These are phyloP conservation scores for Pleurotus citrinopileatus DNA, from an alignment of 768 basidiomycete species.

Conservation along the genomic window DNA sequence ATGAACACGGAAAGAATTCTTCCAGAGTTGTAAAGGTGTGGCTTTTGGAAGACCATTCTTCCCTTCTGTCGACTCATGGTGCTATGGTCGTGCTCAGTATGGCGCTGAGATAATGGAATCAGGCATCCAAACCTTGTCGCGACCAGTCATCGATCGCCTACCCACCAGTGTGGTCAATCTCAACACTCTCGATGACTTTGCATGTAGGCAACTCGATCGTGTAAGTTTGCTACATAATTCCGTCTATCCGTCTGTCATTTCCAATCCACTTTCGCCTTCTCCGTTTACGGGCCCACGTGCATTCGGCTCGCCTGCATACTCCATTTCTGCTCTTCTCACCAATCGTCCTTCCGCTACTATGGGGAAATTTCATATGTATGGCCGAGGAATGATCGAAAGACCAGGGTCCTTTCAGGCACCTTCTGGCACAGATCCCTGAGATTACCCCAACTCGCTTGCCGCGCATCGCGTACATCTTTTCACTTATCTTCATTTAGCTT, in stretches of 20 bases:
- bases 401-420: too few relatives aligned
- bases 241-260: constrained; percentile 3
- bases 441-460: background rate
- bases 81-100: constrained; percentile 49
- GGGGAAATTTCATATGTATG: background rate
- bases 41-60: too few relatives aligned
- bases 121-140: constrained; percentile 75
- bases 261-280: background rate
- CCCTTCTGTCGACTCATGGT: background rate
- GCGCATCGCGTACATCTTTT: background rate
- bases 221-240: constrained; percentile 39
- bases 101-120: constrained; percentile 88
- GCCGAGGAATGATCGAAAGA: too few relatives aligned
- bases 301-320: too few relatives aligned
- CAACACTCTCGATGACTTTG: constrained; percentile 80
- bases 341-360: background rate
- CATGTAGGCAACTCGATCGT: constrained; percentile 82
- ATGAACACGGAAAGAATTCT: constrained; percentile 81
- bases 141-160: constrained; percentile 77
- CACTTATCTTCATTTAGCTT: constrained; percentile 28
- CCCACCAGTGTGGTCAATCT: constrained; percentile 53
- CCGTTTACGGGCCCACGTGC: too few relatives aligned
- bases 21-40: constrained; percentile 83
- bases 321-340: background rate
- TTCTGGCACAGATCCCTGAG: background rate